Percentiles rank a stretch among this genome's conserved stretches.
Conservation (phyloP, 83 land plant genomes). For the Larix sibirica region DNA sequence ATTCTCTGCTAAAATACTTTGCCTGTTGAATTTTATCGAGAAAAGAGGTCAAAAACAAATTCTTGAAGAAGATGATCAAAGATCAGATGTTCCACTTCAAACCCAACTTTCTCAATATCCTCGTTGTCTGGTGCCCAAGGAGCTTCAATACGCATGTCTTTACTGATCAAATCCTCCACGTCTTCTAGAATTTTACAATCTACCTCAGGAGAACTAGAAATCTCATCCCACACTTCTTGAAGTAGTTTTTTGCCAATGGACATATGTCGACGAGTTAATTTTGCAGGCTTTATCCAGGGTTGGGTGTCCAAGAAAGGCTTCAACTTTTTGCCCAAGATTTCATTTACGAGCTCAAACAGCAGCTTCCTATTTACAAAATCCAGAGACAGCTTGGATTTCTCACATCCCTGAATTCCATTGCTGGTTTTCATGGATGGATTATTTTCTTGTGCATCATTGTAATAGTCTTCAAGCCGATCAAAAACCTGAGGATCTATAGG, state of each 20-base stretch:
- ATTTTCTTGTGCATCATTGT: not conserved
- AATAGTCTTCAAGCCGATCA: slow-evolving; percentile 27
- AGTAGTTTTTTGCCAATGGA: slow-evolving; percentile 11
- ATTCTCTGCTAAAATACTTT: slow-evolving; percentile 2
- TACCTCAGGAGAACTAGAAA: slow-evolving; percentile 11
- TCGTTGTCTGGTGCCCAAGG: slow-evolving; percentile 5
- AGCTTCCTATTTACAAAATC: slow-evolving; percentile 20
- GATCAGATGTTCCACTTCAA: not conserved
- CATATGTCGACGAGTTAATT: not conserved
- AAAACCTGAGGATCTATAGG: slow-evolving; percentile 45
- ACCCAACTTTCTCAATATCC: slow-evolving; percentile 9
- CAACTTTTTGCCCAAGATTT: slow-evolving; percentile 25
- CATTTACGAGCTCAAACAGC: slow-evolving; percentile 39
- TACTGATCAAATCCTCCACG: slow-evolving; percentile 19
- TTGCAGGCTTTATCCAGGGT: slow-evolving; percentile 18
- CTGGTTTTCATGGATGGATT: not conserved
- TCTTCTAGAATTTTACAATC: slow-evolving; percentile 24
- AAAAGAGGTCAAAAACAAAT: slow-evolving; percentile 3
- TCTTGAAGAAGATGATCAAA: slow-evolving; percentile 6
- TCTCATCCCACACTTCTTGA: slow-evolving; percentile 19
- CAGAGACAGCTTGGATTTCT: not conserved
- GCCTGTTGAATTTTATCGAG: not conserved
- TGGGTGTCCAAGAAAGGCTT: slow-evolving; percentile 15
- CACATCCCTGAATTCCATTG: not conserved
- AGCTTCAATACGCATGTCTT: slow-evolving; percentile 12